These are phyloP conservation scores for Pseudoturritis turrita DNA, from an alignment of 345 rosid genomes.

Conservation along the genomic window DNA sequence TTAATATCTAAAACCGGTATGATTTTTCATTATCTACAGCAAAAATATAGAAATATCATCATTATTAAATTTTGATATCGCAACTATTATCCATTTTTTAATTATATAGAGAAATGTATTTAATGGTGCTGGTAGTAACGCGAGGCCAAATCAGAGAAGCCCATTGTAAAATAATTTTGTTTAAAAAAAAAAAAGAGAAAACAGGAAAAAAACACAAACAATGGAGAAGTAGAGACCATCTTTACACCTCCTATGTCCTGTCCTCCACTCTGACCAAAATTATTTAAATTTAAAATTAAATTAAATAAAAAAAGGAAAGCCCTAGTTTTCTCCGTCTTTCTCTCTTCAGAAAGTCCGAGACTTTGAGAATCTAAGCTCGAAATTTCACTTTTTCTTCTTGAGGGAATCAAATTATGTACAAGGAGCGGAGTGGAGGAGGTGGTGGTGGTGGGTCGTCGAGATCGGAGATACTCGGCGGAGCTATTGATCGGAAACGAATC, in stretches of 20 bases:
- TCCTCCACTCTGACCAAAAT: slow-evolving; percentile 24
- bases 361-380: slow-evolving; percentile 23
- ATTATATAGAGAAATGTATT: too few relatives aligned
- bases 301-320: slow-evolving; percentile 2
- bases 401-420: slow-evolving; percentile 44
- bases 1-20: too few relatives aligned
- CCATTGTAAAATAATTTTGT: background rate
- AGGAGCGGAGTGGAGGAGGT: slow-evolving; percentile 20
- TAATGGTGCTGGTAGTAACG: too few relatives aligned
- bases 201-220: background rate
- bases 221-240: background rate
- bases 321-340: slow-evolving; percentile 49
- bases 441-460: slow-evolving; percentile 24
- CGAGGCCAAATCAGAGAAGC: background rate
- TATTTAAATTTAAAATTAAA: background rate
- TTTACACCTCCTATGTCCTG: slow-evolving; percentile 27
- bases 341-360: slow-evolving; percentile 13
- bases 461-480: slow-evolving; percentile 35
- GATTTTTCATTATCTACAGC: too few relatives aligned
- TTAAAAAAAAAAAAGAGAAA: background rate
- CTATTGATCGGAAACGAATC: slow-evolving; percentile 81
- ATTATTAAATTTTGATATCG: too few relatives aligned
- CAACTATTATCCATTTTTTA: too few relatives aligned
- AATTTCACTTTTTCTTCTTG: background rate
- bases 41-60: too few relatives aligned